Percentiles rank a stretch among this genome's conserved stretches.
These are phyloP conservation scores for Urtica urens DNA, from an alignment of 306 rosid genomes.

Conservation along the genomic window DNA sequence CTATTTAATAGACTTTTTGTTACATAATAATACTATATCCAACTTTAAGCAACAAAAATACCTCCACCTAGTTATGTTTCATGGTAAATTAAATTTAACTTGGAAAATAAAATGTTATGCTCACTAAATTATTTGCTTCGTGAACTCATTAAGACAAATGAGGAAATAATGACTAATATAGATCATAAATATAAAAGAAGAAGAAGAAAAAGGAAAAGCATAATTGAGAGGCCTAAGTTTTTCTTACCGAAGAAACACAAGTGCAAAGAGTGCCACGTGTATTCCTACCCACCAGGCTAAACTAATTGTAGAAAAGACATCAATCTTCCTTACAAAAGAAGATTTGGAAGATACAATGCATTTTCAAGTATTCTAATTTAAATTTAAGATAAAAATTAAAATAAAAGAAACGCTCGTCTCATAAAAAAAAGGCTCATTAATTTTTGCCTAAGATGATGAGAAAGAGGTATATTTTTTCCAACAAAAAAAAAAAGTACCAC, in stretches of 20 bases:
- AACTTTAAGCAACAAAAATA: too few relatives aligned
- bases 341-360: conserved; percentile 71
- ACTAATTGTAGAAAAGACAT: conserved; percentile 34
- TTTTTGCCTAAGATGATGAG: conserved; percentile 18
- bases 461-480: conserved; percentile 33
- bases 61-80: too few relatives aligned
- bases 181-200: background rate
- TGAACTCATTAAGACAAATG: too few relatives aligned
- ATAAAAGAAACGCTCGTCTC: conserved; percentile 32
- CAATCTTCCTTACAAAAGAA: conserved; percentile 49
- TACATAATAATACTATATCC: too few relatives aligned
- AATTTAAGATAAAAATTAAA: too few relatives aligned
- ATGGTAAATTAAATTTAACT: too few relatives aligned
- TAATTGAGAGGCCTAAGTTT: conserved; percentile 18
- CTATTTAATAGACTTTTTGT: too few relatives aligned
- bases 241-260: conserved; percentile 21
- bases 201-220: too few relatives aligned
- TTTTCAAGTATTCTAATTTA: conserved; percentile 20
- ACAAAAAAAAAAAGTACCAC: too few relatives aligned
- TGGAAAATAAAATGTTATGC: too few relatives aligned
- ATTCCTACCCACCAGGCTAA: conserved; percentile 30
- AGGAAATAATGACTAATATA: too few relatives aligned
- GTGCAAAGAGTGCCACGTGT: conserved; percentile 40
- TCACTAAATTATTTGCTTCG: too few relatives aligned
- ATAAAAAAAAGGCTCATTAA: conserved; percentile 35